Evolutionary conservation across 1,284 basidiomycete genomes (phyloP).

Genomic region (Cryptococcus sp.): DNA sequence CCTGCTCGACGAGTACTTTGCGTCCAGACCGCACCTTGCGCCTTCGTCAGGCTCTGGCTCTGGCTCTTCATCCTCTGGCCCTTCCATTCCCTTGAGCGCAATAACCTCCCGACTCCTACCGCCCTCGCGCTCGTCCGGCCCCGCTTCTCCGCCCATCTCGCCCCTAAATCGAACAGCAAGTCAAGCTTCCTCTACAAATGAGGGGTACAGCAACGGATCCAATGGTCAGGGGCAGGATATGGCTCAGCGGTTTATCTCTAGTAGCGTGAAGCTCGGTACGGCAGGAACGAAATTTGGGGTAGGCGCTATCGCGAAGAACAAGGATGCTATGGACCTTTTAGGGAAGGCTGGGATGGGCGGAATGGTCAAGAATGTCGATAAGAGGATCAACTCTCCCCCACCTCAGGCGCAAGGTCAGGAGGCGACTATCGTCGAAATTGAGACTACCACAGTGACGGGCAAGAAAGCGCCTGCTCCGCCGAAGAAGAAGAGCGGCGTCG

Average conservation of each 20-base stretch:
- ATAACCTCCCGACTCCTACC: background rate
- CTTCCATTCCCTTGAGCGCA: background rate
- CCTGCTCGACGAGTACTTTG: constrained; percentile 51
- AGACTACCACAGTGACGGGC: constrained; percentile 1
- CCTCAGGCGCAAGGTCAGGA: constrained; percentile 2
- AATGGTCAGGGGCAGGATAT: constrained; percentile 16
- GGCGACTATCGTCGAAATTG: constrained; percentile 7
- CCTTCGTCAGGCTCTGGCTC: background rate
- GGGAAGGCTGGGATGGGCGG: constrained; percentile 31
- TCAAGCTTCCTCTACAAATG: background rate
- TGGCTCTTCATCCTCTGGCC: background rate
- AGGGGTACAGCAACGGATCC: background rate
- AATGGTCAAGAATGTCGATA: constrained; percentile 29
- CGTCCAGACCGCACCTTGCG: constrained; percentile 42
- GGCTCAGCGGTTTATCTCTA: constrained; percentile 30
- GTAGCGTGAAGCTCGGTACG: constrained; percentile 30
- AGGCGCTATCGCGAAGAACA: constrained; percentile 29
- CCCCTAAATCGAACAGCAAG: background rate
- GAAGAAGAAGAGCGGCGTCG: constrained; percentile 30
- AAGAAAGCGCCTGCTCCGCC: constrained; percentile 17
- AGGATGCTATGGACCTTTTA: constrained; percentile 33
- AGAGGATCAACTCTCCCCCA: constrained; percentile 15
- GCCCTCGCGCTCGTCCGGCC: constrained; percentile 1
- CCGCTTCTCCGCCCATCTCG: constrained; percentile 5
- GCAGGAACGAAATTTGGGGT: constrained; percentile 25